A percentile compares a stretch with the other conserved stretches of the same genome.
Evolutionary conservation across 2,329 filamentous ascomycete species (phyloP).

Genomic region (Aspergillus sergii): DNA sequence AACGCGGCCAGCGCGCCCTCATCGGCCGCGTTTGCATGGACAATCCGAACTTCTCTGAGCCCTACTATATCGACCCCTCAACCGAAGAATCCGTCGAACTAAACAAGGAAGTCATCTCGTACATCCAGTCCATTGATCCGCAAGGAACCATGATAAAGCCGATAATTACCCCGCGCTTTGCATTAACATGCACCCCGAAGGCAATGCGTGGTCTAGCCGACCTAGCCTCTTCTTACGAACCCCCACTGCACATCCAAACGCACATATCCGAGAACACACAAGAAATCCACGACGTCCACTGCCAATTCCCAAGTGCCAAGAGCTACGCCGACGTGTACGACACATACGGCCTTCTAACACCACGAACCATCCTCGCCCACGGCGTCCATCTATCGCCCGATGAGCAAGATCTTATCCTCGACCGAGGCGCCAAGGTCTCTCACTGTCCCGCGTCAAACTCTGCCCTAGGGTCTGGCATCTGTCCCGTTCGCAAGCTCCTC

Average conservation of each 20-base stretch:
- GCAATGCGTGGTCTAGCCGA: conserved; percentile 66
- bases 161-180: conserved; percentile 74
- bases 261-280: conserved; percentile 82
- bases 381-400: conserved; percentile 71
- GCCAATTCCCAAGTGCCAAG: conserved; percentile 65
- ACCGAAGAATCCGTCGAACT: conserved; percentile 59
- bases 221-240: conserved; percentile 62
- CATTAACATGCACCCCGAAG: conserved; percentile 54
- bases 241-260: conserved; percentile 72
- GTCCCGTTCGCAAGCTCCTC: conserved; percentile 73
- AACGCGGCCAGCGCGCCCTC: conserved; percentile 81
- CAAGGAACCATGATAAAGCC: conserved; percentile 65
- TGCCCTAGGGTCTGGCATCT: conserved; percentile 76
- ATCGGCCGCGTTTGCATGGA: conserved; percentile 98
- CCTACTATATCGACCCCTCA: conserved; percentile 77
- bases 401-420: conserved; percentile 67
- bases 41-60: conserved; percentile 63
- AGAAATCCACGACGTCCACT: conserved; percentile 71
- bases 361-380: conserved; percentile 81
- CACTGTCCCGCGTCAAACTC: conserved; percentile 90
- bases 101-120: conserved; percentile 62
- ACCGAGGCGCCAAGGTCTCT: conserved; percentile 65
- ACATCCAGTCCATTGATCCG: conserved; percentile 72
- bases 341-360: conserved; percentile 65
- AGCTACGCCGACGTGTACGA: conserved; percentile 86